phyloP scores from a whole-genome alignment of 331 rosid genomes.

The Acacia pycnantha region DNA sequence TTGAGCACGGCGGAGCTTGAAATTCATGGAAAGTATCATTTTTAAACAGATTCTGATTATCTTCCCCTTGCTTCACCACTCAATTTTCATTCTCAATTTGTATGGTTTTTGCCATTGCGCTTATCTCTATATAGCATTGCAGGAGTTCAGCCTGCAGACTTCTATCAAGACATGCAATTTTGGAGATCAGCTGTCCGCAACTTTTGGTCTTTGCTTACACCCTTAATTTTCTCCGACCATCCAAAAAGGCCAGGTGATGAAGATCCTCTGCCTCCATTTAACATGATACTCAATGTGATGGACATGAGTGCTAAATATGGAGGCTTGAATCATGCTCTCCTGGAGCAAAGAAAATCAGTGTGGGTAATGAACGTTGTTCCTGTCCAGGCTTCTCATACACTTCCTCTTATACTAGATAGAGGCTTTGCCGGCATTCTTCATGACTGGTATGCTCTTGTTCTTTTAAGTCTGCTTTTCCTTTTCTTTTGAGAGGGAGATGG shows the following conservation, averaged over 20 bases:
- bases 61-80: constrained; percentile 5
- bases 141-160: constrained; percentile 76
- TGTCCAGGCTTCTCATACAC: constrained; percentile 56
- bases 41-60: constrained; percentile 12
- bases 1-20: constrained; percentile 60
- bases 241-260: constrained; percentile 97
- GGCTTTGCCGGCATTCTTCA: constrained; percentile 86
- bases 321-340: constrained; percentile 71
- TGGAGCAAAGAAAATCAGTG: constrained; percentile 68
- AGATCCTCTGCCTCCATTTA: constrained; percentile 89
- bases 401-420: constrained; percentile 76
- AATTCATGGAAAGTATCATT: constrained; percentile 78
- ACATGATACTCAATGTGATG: constrained; percentile 90
- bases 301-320: constrained; percentile 90
- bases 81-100: not conserved
- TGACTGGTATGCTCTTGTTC: constrained; percentile 67
- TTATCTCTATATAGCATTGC: constrained; percentile 38
- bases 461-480: not conserved
- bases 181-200: constrained; percentile 64
- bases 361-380: constrained; percentile 98
- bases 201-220: constrained; percentile 93
- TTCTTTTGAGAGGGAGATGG: not conserved
- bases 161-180: constrained; percentile 58
- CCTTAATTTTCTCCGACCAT: constrained; percentile 91
- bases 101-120: constrained; percentile 8